phyloP scores from a whole-genome alignment of 805 yeast species.

The Candida suzukii region DNA sequence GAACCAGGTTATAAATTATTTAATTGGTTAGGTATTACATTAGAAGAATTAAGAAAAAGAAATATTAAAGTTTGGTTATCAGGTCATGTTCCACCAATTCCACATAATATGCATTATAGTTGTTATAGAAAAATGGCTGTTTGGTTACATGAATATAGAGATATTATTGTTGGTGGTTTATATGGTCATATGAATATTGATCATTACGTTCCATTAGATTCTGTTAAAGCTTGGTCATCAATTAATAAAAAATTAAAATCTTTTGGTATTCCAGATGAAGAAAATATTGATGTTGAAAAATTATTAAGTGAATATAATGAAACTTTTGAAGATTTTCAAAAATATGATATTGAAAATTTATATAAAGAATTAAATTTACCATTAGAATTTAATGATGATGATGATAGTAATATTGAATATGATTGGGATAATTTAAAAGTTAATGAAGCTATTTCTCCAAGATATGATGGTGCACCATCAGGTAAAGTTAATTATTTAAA shows the following conservation, averaged over 20 bases:
- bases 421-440: constrained; percentile 2
- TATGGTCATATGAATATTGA: constrained; percentile 90
- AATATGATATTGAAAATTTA: constrained; percentile 13
- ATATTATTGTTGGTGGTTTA: constrained; percentile 73
- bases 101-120: constrained; percentile 65
- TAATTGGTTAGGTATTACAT: constrained; percentile 69
- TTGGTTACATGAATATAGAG: constrained; percentile 83
- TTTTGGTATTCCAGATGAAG: constrained; percentile 16
- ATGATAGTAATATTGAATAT: constrained; percentile 16
- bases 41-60: constrained; percentile 65
- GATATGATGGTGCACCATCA: constrained; percentile 58
- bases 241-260: constrained; percentile 19
- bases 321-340: constrained; percentile 14
- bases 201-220: constrained; percentile 74
- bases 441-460: constrained; percentile 12
- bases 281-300: constrained; percentile 3
- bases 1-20: constrained; percentile 78
- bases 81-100: constrained; percentile 86
- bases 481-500: constrained; percentile 61
- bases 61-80: constrained; percentile 80
- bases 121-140: constrained; percentile 69
- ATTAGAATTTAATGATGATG: constrained; percentile 6
- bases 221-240: constrained; percentile 57
- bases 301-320: constrained; percentile 16
- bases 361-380: constrained; percentile 10